Percentiles rank a stretch among this genome's conserved stretches.
Conservation (phyloP, 2,329 filamentous ascomycete genomes). For the Monosporascus sp. region DNA sequence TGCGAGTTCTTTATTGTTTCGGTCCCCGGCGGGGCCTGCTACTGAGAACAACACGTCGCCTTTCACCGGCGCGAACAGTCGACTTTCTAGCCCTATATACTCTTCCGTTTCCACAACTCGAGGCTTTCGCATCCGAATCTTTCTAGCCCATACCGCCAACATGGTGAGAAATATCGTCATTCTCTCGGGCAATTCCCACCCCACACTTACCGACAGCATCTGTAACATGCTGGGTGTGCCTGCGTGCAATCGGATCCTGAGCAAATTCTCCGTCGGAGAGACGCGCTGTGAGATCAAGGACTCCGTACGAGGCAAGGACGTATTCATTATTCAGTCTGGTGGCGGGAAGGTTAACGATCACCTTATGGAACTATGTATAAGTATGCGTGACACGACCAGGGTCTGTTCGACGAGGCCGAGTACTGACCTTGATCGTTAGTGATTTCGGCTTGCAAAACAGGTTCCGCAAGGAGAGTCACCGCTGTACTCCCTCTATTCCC, state of each 20-base stretch:
- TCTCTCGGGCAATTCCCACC: slow-evolving; percentile 89
- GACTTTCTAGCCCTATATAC: neutral
- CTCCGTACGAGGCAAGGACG: slow-evolving; percentile 95
- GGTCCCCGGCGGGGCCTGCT: no score
- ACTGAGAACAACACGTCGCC: no score
- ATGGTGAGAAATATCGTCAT: slow-evolving; percentile 97
- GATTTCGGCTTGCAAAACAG: slow-evolving; percentile 95
- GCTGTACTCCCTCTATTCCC: slow-evolving; percentile 93
- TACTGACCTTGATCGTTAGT: slow-evolving; percentile 32
- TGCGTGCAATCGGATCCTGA: slow-evolving; percentile 75
- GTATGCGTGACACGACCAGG: slow-evolving; percentile 14
- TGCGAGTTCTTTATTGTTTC: no score
- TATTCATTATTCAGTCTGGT: slow-evolving; percentile 95
- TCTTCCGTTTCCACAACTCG: neutral
- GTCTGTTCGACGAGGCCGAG: neutral
- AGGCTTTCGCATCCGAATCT: neutral
- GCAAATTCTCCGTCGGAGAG: slow-evolving; percentile 93
- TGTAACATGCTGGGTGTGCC: slow-evolving; percentile 85
- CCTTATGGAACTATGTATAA: slow-evolving; percentile 94
- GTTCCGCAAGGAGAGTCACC: slow-evolving; percentile 87
- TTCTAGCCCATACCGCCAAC: slow-evolving; percentile 13
- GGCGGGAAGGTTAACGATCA: slow-evolving; percentile 93
- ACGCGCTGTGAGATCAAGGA: slow-evolving; percentile 94
- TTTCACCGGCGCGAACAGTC: no score
- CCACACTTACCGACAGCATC: slow-evolving; percentile 77